These are phyloP conservation scores for Syzygium oleosum DNA, from an alignment of 345 rosid species.

Conservation along the genomic window DNA sequence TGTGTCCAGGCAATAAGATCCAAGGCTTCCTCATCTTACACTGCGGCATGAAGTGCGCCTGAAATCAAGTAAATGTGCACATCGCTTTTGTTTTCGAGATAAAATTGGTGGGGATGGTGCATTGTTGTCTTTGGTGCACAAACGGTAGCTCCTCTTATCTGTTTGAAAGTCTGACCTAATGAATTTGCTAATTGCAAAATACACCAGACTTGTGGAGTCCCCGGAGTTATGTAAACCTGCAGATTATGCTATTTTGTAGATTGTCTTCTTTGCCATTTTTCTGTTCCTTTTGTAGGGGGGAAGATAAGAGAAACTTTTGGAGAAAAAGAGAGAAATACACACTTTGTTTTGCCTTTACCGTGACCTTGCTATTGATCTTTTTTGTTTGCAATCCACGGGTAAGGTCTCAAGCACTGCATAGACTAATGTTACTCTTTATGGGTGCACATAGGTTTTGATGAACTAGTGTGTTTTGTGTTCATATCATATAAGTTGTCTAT, in stretches of 20 bases:
- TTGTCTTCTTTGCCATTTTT: background rate
- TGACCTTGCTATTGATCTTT: background rate
- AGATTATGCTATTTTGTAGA: background rate
- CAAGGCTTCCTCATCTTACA: background rate
- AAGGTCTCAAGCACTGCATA: background rate
- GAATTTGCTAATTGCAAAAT: background rate
- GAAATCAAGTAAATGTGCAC: background rate
- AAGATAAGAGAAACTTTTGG: background rate
- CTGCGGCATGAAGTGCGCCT: background rate
- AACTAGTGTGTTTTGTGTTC: background rate
- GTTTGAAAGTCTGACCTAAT: background rate
- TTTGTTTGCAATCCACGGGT: background rate
- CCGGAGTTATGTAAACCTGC: background rate
- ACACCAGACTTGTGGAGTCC: background rate
- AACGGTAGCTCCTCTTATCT: background rate
- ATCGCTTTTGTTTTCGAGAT: background rate
- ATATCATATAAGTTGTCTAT: background rate
- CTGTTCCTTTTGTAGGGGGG: background rate
- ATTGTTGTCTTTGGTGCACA: background rate
- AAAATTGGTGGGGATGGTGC: background rate
- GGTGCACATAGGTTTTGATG: background rate
- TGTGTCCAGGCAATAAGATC: background rate
- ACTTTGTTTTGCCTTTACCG: background rate
- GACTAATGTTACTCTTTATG: background rate
- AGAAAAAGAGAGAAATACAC: background rate